Base-by-base conservation (phyloP, 2,329 filamentous ascomycete genomes). In the Periconia sp. region DNA sequence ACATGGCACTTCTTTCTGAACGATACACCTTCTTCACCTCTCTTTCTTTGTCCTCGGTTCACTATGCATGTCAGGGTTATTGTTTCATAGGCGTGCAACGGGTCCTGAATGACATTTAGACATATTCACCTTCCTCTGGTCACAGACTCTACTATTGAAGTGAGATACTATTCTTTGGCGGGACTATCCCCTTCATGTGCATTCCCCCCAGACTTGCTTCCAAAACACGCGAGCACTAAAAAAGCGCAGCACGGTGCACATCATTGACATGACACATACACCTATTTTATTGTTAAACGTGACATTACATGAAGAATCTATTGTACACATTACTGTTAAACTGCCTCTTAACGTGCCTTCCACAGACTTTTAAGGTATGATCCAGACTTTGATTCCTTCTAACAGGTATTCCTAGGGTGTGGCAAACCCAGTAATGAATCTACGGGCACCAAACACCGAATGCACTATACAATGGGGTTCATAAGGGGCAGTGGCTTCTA, bases 11-110 rank as follows among this genome's bases (percentile, higher is more conserved):
- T 58, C 51, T 61, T 56, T 58, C 51, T 61, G 54, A 37, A 45
- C 20, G 45, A 42, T 49, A 44, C 52, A 57, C 47, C 14, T 49
- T 50, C 41, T 37, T 13, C 11, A 13, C 35, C 47, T 35, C 41
- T 51, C 52, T 50, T 52, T 53, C 45, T 17, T 47, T 20, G 41
- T 18, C 11, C 30, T 20, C 40, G 52, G 50, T 60, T 58, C 54
- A 62, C 53, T 56, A 61, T 65, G 64, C 64, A 66, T 66, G 64
- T 64, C 52, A 55, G 58, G 62, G 58, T 63, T 60, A 37, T 57
- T 59, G 52, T 48, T 59, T 57, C 53, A 58, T 54, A 57, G 59
- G 59, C 54, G 57, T 62, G 55, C 37, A 44, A 43, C 52, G 55
- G 54, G 49, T 41, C 31, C 42, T n/a, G 49, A 58, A 57, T 58